These are phyloP conservation scores for Yamadazyma blattariae DNA, from an alignment of 1,139 yeast species.

Conservation along the genomic window DNA sequence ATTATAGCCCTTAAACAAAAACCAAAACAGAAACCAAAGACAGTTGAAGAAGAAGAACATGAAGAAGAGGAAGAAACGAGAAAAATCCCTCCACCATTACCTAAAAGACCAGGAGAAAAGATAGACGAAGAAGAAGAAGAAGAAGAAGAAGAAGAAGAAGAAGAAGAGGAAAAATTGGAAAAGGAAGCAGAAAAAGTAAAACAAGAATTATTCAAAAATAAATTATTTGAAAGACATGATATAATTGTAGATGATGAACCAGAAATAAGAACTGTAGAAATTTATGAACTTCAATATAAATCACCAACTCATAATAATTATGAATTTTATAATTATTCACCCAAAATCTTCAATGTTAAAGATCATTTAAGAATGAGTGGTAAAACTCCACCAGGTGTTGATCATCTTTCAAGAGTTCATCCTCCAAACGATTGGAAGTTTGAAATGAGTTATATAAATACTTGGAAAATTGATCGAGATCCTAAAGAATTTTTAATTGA, in stretches of 20 bases:
- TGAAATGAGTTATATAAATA: constrained; percentile 47
- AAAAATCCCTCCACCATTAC: constrained; percentile 10
- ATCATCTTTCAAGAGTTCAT: constrained; percentile 49
- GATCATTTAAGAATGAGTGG: constrained; percentile 55
- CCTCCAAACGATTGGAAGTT: constrained; percentile 81
- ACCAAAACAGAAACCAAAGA: constrained; percentile 5
- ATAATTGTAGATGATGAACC: constrained; percentile 69
- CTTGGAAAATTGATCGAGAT: constrained; percentile 66
- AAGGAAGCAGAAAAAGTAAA: constrained; percentile 4
- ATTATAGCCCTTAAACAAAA: constrained; percentile 18
- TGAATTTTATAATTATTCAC: constrained; percentile 39
- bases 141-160: background rate
- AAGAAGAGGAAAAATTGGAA: constrained; percentile 2
- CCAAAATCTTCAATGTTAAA: constrained; percentile 47
- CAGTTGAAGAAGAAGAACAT: no score
- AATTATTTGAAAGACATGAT: constrained; percentile 40
- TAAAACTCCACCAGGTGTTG: constrained; percentile 63
- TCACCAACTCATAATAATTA: constrained; percentile 62
- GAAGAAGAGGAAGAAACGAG: no score
- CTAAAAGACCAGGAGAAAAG: constrained; percentile 8
- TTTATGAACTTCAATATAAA: constrained; percentile 71
- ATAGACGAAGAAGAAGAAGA: no score
- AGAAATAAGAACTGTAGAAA: constrained; percentile 60
- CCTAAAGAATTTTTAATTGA: constrained; percentile 53
- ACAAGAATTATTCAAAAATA: no score